Conservation (phyloP, 208 protist species). For the Acanthamoeba lenticulata region DNA sequence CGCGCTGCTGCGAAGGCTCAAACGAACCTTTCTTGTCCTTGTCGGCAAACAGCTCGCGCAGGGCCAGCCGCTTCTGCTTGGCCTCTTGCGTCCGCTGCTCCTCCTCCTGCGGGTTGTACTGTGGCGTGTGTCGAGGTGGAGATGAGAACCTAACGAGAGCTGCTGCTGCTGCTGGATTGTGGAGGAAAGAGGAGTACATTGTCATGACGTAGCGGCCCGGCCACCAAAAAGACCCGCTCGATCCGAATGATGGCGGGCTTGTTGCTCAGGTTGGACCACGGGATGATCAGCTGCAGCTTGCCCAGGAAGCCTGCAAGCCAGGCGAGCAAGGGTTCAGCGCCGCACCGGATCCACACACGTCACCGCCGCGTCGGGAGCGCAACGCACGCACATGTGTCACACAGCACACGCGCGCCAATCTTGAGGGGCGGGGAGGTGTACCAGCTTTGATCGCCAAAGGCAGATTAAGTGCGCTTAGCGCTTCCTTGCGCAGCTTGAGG, state of each 20-base stretch:
- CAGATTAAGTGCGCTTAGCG: constrained; percentile 9
- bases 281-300: constrained; percentile 49
- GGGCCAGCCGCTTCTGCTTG: constrained; percentile 52
- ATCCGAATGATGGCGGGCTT: constrained; percentile 63
- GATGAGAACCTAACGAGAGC: neutral
- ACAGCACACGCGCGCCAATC: too few species aligned
- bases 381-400: neutral
- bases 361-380: too few species aligned
- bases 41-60: neutral
- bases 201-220: constrained; percentile 7
- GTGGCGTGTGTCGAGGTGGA: too few species aligned
- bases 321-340: neutral
- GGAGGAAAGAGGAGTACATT: neutral
- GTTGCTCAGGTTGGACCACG: constrained; percentile 58
- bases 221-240: constrained; percentile 8
- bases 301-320: constrained; percentile 13
- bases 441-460: constrained; percentile 49
- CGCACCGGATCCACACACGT: neutral
- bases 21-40: constrained; percentile 4
- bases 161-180: neutral
- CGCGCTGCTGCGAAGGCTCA: neutral
- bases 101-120: constrained; percentile 15
- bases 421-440: neutral
- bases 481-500: constrained; percentile 60
- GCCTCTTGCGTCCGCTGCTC: neutral